Conservation (phyloP, 805 yeast genomes). For the Komagataella pseudopastoris region DNA sequence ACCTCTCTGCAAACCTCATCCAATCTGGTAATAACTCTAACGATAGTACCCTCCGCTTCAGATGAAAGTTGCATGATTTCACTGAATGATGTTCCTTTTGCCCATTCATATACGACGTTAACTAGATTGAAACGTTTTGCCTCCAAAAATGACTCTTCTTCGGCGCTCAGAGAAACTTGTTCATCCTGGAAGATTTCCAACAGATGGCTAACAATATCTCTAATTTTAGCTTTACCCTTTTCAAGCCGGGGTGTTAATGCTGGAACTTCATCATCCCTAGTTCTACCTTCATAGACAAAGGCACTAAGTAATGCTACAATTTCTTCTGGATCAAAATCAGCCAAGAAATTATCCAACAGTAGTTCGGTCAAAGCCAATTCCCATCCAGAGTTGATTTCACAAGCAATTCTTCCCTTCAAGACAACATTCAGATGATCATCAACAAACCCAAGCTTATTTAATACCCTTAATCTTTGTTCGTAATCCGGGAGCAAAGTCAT, state of each 20-base stretch:
- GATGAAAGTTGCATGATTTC: constrained; percentile 82
- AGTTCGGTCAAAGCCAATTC: constrained; percentile 84
- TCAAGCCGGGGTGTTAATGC: constrained; percentile 65
- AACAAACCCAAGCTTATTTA: constrained; percentile 68
- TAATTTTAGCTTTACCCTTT: constrained; percentile 51
- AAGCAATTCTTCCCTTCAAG: constrained; percentile 85
- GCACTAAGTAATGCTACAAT: constrained; percentile 89
- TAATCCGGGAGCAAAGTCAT: constrained; percentile 86
- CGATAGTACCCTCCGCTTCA: constrained; percentile 94
- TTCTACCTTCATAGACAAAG: constrained; percentile 85
- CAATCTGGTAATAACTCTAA: constrained; percentile 83
- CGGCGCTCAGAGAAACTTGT: constrained; percentile 67
- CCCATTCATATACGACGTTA: constrained; percentile 97
- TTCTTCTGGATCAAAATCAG: constrained; percentile 90
- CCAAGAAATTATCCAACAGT: constrained; percentile 80
- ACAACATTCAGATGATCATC: constrained; percentile 66
- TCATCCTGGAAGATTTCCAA: constrained; percentile 47
- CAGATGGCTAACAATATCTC: constrained; percentile 54
- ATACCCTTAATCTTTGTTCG: constrained; percentile 73
- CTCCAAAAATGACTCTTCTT: constrained; percentile 75
- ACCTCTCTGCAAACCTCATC: constrained; percentile 95
- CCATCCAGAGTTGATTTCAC: constrained; percentile 86
- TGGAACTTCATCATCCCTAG: constrained; percentile 46
- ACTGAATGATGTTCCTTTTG: constrained; percentile 82
- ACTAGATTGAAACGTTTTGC: constrained; percentile 79